Evolutionary conservation across 2,329 filamentous ascomycete species (phyloP).

Genomic region (Alternaria dauci): DNA sequence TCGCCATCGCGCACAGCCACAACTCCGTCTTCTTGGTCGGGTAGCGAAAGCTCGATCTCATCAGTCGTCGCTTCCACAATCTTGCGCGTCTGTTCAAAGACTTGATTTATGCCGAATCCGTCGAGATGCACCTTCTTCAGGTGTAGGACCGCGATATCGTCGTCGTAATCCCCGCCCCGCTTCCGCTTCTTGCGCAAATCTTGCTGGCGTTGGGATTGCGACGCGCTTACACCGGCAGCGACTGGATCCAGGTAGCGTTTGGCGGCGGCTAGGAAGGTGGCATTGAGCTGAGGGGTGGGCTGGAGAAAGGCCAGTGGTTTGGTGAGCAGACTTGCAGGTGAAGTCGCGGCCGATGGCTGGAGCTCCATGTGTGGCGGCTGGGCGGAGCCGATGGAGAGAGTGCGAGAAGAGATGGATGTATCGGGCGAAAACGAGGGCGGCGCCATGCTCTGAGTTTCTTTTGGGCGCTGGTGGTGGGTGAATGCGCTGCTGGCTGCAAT

Average conservation of each 20-base stretch:
- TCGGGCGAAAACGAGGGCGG: conserved; percentile 47
- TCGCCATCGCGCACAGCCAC: conserved; percentile 32
- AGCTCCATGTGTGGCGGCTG: conserved; percentile 49
- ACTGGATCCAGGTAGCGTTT: conserved; percentile 83
- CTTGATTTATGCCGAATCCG: conserved; percentile 85
- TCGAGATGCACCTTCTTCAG: conserved; percentile 84
- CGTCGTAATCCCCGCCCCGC: conserved; percentile 62
- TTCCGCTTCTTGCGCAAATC: conserved; percentile 79
- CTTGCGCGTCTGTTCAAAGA: conserved; percentile 91
- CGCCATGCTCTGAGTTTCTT: conserved; percentile 37
- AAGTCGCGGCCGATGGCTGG: conserved; percentile 47
- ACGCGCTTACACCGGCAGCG: conserved; percentile 75
- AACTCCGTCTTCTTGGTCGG: conserved; percentile 37
- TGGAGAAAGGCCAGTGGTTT: conserved; percentile 80
- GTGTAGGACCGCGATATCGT: conserved; percentile 67
- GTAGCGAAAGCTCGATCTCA: conserved; percentile 61
- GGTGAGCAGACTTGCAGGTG: conserved; percentile 67
- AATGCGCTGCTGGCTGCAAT: conserved; percentile 3
- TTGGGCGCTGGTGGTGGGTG: background rate
- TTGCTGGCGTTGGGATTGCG: conserved; percentile 73
- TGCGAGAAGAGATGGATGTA: conserved; percentile 52
- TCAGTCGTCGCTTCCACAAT: conserved; percentile 73
- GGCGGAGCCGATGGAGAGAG: conserved; percentile 49
- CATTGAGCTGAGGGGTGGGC: conserved; percentile 71
- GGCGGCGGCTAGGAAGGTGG: conserved; percentile 75